phyloP scores from a whole-genome alignment of 495 filamentous ascomycete genomes.

The Tuber melanosporum region DNA sequence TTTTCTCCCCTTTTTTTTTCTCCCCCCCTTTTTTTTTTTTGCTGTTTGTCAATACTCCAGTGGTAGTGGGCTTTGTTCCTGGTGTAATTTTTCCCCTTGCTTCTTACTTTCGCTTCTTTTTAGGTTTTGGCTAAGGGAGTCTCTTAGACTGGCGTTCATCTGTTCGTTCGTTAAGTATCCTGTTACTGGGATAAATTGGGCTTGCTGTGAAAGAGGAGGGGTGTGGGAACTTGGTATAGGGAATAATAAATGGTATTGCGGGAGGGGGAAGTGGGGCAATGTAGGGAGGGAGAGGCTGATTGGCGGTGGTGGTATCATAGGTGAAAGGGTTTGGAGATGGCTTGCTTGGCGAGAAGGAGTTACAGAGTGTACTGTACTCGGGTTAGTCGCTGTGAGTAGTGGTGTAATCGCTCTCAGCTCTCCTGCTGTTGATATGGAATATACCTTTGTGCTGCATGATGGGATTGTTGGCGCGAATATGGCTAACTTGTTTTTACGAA shows the following conservation, averaged over 20 bases:
- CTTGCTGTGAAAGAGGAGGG: conserved; percentile 8
- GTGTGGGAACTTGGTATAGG: not conserved
- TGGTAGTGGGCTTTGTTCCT: not conserved
- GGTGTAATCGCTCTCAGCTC: not conserved
- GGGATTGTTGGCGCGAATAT: not conserved
- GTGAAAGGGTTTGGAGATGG: not conserved
- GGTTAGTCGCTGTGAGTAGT: not conserved
- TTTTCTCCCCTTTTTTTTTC: conserved; percentile 22
- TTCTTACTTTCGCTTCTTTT: conserved; percentile 37
- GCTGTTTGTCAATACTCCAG: conserved; percentile 13
- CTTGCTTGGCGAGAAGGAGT: not conserved
- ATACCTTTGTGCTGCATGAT: not conserved
- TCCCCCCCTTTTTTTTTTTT: conserved; percentile 11
- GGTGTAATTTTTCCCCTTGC: conserved; percentile 9
- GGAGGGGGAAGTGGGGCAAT: not conserved
- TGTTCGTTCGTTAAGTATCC: conserved; percentile 30
- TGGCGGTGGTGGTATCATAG: not conserved
- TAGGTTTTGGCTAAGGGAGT: conserved; percentile 25
- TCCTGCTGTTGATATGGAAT: not conserved
- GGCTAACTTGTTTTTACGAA: not conserved
- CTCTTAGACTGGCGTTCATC: conserved; percentile 36
- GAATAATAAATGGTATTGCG: not conserved
- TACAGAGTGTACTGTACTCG: not conserved
- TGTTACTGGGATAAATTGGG: conserved; percentile 12
- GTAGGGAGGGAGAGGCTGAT: not conserved